A percentile compares a stretch with the other conserved stretches of the same genome.
Conservation (phyloP, 495 filamentous ascomycete genomes). For the Neurospora sp. region DNA sequence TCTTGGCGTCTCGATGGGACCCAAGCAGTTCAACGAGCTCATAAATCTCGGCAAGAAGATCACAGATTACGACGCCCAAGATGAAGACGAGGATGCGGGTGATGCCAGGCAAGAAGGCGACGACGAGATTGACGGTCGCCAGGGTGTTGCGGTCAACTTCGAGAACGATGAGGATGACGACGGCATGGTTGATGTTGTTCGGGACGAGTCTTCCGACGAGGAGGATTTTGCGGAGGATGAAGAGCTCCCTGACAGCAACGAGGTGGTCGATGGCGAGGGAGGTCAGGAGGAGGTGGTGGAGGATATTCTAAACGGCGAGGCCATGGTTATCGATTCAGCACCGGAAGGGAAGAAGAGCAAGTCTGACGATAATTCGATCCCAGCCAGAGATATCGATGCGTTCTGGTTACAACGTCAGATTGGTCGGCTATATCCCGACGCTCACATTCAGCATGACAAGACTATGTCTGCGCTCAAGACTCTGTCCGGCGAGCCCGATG, state of each 20-base stretch:
- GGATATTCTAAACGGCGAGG: constrained; percentile 42
- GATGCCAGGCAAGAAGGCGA: constrained; percentile 59
- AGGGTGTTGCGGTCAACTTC: constrained; percentile 96
- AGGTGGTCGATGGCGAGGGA: constrained; percentile 42
- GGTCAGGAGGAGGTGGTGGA: constrained; percentile 37
- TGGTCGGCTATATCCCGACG: constrained; percentile 75
- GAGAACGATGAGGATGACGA: constrained; percentile 88
- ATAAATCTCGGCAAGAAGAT: constrained; percentile 98
- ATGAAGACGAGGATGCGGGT: constrained; percentile 87
- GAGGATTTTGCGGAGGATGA: constrained; percentile 57
- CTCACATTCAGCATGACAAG: constrained; percentile 84
- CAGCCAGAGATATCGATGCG: constrained; percentile 85
- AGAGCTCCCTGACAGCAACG: constrained; percentile 47
- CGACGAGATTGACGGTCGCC: constrained; percentile 79
- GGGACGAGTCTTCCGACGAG: constrained; percentile 80
- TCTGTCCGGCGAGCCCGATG: constrained; percentile 63
- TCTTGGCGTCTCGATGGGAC: constrained; percentile 66
- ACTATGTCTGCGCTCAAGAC: constrained; percentile 72
- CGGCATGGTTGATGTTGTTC: constrained; percentile 66
- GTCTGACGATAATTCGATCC: constrained; percentile 48
- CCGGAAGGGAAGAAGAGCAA: constrained; percentile 29
- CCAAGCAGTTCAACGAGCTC: constrained; percentile 93
- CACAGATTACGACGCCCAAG: constrained; percentile 94
- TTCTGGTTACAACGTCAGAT: constrained; percentile 96
- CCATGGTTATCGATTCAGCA: constrained; percentile 70